Evolutionary conservation across 352 stramenopile genomes (phyloP), one percentile per base, ranked within the genome.

Genomic region (Pythium biforme): DNA sequence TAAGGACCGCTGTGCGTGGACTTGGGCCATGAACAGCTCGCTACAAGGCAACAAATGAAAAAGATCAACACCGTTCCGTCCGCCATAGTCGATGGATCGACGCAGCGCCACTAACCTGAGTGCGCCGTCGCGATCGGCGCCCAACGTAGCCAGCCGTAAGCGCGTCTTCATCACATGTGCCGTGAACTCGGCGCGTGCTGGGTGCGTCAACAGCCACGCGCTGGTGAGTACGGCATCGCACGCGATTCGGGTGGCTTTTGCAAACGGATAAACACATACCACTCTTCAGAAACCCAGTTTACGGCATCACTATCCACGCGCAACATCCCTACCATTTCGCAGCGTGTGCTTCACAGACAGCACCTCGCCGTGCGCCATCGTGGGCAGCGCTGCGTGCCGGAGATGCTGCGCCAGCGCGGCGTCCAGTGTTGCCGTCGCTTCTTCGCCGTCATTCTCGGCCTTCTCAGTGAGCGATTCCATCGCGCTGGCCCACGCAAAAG

Each of bases 381-480:
- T 52, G 10, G 63, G 56, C 40, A 64, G 34, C 19, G 48, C 41
- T 4, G 63, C 57, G 37, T 31, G 19, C 4, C 40, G 48, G 4
- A 70, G 37, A 26, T 54, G 49, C n/a, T 37, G 37, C 9, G 34
- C 41, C 10, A 70, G 17, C 11, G 55, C 37, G 1, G 3, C 33
- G 12, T 66, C 55, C 4, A 71, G 20, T 4, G 46, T 47, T 1
- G 10, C n/a, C 19, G 23, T 34, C 6, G 55, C 56, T 1, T 51
- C 34, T 2, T 34, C 33, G 14, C 45, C 58, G 10, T 71, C 52
- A 4, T 41, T 49, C 19, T 8, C 14, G 9, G 52, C 34, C 37
- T 57, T 65, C 9, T 47, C 43, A 14, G 22, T 46, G 27, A 66
- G 43, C 17, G 34, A 54, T 58, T 73, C 62, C 62, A 73, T 60